phyloP scores from a whole-genome alignment of 805 yeast species.

The Grigorovia jiainica region DNA sequence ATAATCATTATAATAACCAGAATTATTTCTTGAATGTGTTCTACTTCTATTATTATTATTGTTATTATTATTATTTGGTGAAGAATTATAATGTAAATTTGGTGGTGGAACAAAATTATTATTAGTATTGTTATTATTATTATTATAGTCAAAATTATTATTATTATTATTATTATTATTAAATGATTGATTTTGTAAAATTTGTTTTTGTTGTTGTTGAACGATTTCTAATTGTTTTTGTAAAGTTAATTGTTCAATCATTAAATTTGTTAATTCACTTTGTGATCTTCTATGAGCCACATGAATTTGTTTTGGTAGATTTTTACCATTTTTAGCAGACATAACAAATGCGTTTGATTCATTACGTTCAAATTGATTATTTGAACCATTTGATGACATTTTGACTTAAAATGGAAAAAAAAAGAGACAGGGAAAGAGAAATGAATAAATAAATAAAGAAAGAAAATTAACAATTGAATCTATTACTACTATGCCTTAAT shows the following conservation, averaged over 20 bases:
- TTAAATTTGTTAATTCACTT: constrained; percentile 83
- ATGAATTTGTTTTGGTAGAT: constrained; percentile 57
- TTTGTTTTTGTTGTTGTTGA: constrained; percentile 86
- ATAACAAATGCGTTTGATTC: neutral
- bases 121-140: neutral
- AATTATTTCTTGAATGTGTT: constrained; percentile 30
- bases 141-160: constrained; percentile 3
- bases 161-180: constrained; percentile 40
- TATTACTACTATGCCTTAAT: too few species aligned
- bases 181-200: constrained; percentile 39
- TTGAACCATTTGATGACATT: neutral
- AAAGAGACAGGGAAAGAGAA: neutral
- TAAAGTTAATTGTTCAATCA: constrained; percentile 80
- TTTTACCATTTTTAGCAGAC: constrained; percentile 20
- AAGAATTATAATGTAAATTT: constrained; percentile 21
- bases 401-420: too few species aligned
- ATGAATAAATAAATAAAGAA: too few species aligned
- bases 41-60: constrained; percentile 22
- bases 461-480: too few species aligned
- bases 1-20: constrained; percentile 22
- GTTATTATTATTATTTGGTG: constrained; percentile 6
- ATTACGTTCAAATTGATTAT: neutral
- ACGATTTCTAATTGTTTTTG: constrained; percentile 90
- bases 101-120: constrained; percentile 12
- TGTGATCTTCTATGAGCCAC: constrained; percentile 97